phyloP scores from a whole-genome alignment of 176 grass and related monocot genomes.

The Phoenix dactylifera region DNA sequence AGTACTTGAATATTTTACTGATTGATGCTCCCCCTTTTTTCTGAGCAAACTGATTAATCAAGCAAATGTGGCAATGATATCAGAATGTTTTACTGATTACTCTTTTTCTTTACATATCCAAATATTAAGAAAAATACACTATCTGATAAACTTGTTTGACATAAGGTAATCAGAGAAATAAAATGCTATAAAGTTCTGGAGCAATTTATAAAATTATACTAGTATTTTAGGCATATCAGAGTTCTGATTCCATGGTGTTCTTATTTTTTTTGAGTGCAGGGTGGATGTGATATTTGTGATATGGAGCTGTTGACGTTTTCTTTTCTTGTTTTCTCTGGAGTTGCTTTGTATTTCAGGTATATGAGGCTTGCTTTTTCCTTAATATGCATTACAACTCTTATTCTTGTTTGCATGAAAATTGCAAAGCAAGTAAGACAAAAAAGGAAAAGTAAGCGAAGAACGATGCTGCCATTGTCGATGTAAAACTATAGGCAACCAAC shows the following conservation, averaged over 20 bases:
- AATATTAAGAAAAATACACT: too few species aligned
- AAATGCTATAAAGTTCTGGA: too few species aligned
- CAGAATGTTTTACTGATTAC: too few species aligned
- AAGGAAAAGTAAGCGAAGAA: conserved; percentile 32
- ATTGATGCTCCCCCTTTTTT: too few species aligned
- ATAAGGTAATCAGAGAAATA: too few species aligned
- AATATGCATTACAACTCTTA: conserved; percentile 25
- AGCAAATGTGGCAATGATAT: too few species aligned
- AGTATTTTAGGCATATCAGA: conserved; percentile 1
- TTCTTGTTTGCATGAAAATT: conserved; percentile 29
- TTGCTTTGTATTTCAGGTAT: conserved; percentile 33
- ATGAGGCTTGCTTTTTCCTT: conserved; percentile 27
- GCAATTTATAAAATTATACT: neutral
- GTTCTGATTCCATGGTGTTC: conserved; percentile 3
- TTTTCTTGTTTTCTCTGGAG: conserved; percentile 26
- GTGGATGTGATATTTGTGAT: conserved; percentile 22
- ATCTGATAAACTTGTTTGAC: too few species aligned
- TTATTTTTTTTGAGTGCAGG: conserved; percentile 28
- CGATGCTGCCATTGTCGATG: conserved; percentile 43
- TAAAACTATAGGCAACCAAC: conserved; percentile 4
- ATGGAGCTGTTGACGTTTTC: conserved; percentile 21
- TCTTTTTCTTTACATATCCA: too few species aligned
- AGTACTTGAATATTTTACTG: too few species aligned
- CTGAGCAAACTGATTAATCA: too few species aligned
- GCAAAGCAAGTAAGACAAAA: conserved; percentile 35